These are phyloP conservation scores for Trichosanthes truncata DNA, from an alignment of 306 rosid genomes.

Conservation along the genomic window DNA sequence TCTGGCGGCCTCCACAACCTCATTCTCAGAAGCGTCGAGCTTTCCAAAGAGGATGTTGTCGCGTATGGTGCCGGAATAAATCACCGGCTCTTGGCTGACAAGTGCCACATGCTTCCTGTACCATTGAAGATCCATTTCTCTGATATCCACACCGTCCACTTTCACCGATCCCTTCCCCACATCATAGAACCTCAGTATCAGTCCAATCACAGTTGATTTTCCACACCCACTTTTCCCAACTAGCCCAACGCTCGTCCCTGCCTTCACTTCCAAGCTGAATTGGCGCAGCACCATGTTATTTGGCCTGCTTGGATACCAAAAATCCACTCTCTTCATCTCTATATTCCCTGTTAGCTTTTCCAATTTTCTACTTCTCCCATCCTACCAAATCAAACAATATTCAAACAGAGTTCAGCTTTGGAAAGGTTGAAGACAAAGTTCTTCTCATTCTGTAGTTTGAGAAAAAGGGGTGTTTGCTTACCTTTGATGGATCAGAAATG, in stretches of 20 bases:
- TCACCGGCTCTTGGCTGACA: constrained; percentile 92
- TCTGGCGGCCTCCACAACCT: constrained; percentile 65
- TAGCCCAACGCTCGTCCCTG: constrained; percentile 72
- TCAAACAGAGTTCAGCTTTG: neutral
- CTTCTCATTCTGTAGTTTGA: neutral
- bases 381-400: constrained; percentile 17
- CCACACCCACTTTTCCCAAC: constrained; percentile 95
- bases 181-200: constrained; percentile 77
- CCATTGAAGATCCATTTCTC: constrained; percentile 65
- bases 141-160: constrained; percentile 73
- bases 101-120: constrained; percentile 67
- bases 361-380: constrained; percentile 21
- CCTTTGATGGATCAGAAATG: constrained; percentile 41
- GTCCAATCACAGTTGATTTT: constrained; percentile 78
- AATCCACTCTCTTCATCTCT: constrained; percentile 78
- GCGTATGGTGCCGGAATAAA: constrained; percentile 58
- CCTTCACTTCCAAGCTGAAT: constrained; percentile 68
- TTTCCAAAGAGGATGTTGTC: constrained; percentile 79
- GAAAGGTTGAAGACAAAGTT: neutral
- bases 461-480: constrained; percentile 12
- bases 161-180: constrained; percentile 59
- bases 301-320: constrained; percentile 64
- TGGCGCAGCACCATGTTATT: constrained; percentile 44
- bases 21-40: constrained; percentile 61
- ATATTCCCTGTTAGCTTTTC: constrained; percentile 56